Evolutionary conservation across 139 green algal genomes (phyloP).

Genomic region (Coccomyxa sp.): DNA sequence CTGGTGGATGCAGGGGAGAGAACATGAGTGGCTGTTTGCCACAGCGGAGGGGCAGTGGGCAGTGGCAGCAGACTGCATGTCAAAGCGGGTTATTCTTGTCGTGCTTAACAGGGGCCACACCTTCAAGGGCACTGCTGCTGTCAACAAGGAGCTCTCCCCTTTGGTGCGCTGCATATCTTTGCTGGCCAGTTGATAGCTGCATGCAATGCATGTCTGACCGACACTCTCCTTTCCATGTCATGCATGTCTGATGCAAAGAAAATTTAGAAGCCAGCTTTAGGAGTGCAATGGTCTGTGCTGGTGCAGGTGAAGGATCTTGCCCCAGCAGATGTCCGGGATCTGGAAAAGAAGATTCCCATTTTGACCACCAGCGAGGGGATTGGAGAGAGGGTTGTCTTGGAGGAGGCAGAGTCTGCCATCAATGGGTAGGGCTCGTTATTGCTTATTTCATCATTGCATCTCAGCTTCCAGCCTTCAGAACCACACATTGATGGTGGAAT

Average conservation of each 20-base stretch:
- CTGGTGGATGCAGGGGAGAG: slow-evolving; percentile 25
- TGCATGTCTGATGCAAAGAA: neutral
- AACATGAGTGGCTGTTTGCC: slow-evolving; percentile 53
- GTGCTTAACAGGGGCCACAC: slow-evolving; percentile 28
- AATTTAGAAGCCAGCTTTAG: neutral
- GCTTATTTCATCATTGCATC: neutral
- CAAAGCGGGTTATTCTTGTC: slow-evolving; percentile 42
- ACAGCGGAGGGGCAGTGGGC: slow-evolving; percentile 37
- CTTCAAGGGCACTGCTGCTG: slow-evolving; percentile 17
- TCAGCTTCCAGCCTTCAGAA: neutral
- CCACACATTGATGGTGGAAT: neutral
- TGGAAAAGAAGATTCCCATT: slow-evolving; percentile 21
- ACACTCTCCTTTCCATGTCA: neutral
- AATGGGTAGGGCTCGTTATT: slow-evolving; percentile 2
- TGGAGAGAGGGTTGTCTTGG: slow-evolving; percentile 19
- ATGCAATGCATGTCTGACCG: neutral
- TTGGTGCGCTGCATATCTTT: slow-evolving; percentile 11
- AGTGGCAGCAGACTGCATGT: slow-evolving; percentile 23
- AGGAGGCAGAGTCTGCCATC: slow-evolving; percentile 15
- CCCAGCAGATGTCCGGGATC: slow-evolving; percentile 3
- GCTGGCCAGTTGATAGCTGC: neutral
- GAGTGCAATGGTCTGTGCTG: neutral
- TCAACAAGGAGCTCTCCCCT: slow-evolving; percentile 43
- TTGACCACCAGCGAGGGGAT: slow-evolving; percentile 41
- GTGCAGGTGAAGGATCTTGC: slow-evolving; percentile 18